Conservation (phyloP, 1,284 basidiomycete genomes). For the Sporisorium scitamineum region DNA sequence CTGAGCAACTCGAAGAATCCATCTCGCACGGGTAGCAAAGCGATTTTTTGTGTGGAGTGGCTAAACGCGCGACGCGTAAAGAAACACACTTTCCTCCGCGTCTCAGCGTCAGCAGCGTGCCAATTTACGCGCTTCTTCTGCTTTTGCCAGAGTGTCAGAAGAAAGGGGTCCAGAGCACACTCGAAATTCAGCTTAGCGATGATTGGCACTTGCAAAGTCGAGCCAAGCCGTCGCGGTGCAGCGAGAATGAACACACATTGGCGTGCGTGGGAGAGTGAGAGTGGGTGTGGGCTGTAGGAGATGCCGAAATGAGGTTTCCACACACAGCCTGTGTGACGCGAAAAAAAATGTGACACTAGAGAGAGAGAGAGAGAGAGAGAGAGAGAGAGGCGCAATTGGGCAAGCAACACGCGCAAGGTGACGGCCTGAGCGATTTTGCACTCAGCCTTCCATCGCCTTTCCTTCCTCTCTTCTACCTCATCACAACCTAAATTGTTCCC, state of each 20-base stretch:
- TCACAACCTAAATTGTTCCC: not conserved
- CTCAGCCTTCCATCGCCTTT: not conserved
- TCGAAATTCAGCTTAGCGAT: not conserved
- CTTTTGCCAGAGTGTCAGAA: not conserved
- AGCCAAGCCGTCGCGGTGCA: not conserved
- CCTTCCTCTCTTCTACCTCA: not conserved
- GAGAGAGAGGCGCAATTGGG: not conserved
- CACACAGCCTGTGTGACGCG: constrained; percentile 21
- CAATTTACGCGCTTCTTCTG: constrained; percentile 17
- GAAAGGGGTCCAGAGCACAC: constrained; percentile 9
- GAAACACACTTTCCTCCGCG: constrained; percentile 1
- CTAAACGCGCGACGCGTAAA: constrained; percentile 42
- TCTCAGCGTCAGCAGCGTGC: not conserved
- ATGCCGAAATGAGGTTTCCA: constrained; percentile 2
- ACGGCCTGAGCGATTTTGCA: not conserved
- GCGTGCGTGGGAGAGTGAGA: not conserved
- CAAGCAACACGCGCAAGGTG: constrained; percentile 10
- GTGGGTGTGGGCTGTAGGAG: not conserved
- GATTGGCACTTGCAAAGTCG: not conserved
- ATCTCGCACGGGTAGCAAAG: constrained; percentile 3
- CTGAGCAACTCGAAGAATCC: constrained; percentile 1
- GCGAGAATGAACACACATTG: not conserved
- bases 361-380: not conserved
- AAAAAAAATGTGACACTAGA: constrained; percentile 28
- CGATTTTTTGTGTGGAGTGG: constrained; percentile 3